Evolutionary conservation across 2,329 filamentous ascomycete genomes (phyloP).

Genomic region (Scortechinia acanthostroma): DNA sequence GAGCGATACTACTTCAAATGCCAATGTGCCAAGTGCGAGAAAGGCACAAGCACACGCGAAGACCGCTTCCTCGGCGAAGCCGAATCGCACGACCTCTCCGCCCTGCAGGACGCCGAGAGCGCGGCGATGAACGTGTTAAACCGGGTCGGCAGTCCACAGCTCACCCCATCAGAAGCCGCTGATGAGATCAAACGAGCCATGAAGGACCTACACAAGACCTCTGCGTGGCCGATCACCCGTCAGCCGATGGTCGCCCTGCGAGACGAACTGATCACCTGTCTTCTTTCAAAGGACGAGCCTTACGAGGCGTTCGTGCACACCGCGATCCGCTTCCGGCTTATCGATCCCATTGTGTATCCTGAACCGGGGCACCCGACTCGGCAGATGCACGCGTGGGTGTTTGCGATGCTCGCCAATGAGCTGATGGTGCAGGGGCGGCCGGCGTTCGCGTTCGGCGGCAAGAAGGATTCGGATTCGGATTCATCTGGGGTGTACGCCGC

Average conservation of each 20-base stretch:
- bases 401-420: neutral
- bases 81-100: neutral
- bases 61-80: slow-evolving; percentile 23
- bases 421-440: too few species aligned
- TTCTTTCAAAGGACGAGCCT: neutral
- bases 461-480: too few species aligned
- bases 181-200: neutral
- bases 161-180: neutral
- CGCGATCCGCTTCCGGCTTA: neutral
- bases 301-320: neutral
- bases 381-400: neutral
- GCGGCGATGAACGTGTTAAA: neutral
- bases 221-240: neutral
- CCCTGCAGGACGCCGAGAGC: neutral
- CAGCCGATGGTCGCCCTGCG: neutral
- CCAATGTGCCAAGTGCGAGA: slow-evolving; percentile 34
- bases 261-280: neutral
- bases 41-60: slow-evolving; percentile 24
- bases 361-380: neutral
- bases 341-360: neutral
- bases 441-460: too few species aligned
- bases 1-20: slow-evolving; percentile 37
- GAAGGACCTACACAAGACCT: neutral
- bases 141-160: neutral
- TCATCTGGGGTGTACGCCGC: too few species aligned